phyloP scores from a whole-genome alignment of 192 early-diverging fungal species.

The Paraglomus occultum region DNA sequence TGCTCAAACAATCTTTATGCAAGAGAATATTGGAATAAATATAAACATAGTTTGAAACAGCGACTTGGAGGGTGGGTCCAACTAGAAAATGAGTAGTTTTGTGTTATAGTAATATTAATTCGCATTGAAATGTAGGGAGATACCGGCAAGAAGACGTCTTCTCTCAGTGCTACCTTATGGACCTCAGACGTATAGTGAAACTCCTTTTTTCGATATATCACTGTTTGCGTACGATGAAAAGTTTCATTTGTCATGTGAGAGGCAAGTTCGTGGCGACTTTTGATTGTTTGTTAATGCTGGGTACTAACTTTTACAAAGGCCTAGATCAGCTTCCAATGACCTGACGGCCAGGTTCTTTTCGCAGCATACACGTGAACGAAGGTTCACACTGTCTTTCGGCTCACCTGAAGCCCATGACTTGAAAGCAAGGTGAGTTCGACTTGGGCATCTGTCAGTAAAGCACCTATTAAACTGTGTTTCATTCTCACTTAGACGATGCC shows the following conservation, averaged over 20 bases:
- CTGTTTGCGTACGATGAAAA: constrained; percentile 71
- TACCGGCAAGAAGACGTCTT: constrained; percentile 59
- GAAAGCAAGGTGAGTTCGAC: constrained; percentile 19
- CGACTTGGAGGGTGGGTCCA: constrained; percentile 66
- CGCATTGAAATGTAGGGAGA: constrained; percentile 35
- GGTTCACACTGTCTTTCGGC: constrained; percentile 58
- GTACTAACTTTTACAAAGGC: constrained; percentile 33
- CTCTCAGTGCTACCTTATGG: constrained; percentile 58
- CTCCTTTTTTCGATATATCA: constrained; percentile 64
- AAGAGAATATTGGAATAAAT: constrained; percentile 51
- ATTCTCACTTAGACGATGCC: constrained; percentile 44
- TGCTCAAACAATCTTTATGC: constrained; percentile 58
- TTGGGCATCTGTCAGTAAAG: not conserved
- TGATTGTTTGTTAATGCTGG: not conserved
- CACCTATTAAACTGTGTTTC: not conserved
- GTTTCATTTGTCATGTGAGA: constrained; percentile 55
- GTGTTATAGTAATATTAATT: not conserved
- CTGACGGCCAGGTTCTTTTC: constrained; percentile 61
- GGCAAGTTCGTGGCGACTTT: constrained; percentile 40
- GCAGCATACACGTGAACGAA: constrained; percentile 51
- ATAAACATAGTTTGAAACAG: constrained; percentile 57
- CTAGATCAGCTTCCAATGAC: constrained; percentile 49
- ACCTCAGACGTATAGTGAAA: constrained; percentile 61
- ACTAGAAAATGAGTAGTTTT: not conserved
- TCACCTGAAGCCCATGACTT: constrained; percentile 18